Evolutionary conservation across 1,139 yeast genomes (phyloP).

Genomic region (Scheffersomyces quercinus): DNA sequence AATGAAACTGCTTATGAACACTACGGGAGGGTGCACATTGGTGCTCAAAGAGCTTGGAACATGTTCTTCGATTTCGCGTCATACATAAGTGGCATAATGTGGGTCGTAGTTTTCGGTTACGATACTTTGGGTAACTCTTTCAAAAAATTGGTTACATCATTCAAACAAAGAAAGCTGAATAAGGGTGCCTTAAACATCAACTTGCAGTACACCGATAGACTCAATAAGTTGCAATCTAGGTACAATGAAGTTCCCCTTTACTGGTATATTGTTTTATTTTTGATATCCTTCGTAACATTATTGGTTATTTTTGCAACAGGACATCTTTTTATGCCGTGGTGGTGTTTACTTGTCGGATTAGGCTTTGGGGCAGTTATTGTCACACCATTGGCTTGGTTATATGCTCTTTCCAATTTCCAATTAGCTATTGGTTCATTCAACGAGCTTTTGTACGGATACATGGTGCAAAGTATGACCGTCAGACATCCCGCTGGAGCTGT

Average conservation of each 20-base stretch:
- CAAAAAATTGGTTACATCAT: conserved; percentile 9
- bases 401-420: conserved; percentile 53
- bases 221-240: conserved; percentile 37
- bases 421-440: conserved; percentile 53
- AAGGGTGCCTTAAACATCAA: conserved; percentile 7
- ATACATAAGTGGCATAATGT: conserved; percentile 46
- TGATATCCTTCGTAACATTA: conserved; percentile 32
- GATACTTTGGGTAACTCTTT: conserved; percentile 30
- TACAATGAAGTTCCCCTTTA: conserved; percentile 41
- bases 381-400: conserved; percentile 51
- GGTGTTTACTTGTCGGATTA: conserved; percentile 47
- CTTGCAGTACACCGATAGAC: conserved; percentile 32
- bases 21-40: conserved; percentile 24
- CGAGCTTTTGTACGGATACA: conserved; percentile 48
- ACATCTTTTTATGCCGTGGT: conserved; percentile 50
- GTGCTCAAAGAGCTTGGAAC: conserved; percentile 51
- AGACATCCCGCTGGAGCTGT: conserved; percentile 51
- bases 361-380: conserved; percentile 45
- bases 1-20: conserved; percentile 17
- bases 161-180: conserved; percentile 7
- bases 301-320: conserved; percentile 36
- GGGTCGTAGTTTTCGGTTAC: conserved; percentile 45
- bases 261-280: conserved; percentile 42
- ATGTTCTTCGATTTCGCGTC: conserved; percentile 56
- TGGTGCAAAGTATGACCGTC: conserved; percentile 32